Base-by-base conservation (phyloP, 768 basidiomycete species). In the Pulveroboletus sp. region DNA sequence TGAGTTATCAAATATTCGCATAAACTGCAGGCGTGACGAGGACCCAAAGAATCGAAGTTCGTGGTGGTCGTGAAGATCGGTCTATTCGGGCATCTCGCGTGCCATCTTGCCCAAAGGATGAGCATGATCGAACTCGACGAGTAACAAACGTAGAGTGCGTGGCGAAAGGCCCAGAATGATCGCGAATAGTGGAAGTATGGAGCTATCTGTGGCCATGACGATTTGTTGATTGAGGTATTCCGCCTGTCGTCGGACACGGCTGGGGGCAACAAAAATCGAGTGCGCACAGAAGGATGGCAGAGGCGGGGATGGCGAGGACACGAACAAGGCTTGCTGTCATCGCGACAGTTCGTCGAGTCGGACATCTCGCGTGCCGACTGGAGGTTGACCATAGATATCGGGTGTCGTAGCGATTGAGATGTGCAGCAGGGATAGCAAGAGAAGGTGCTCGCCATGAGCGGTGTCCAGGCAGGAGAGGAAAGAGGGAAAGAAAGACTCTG, bases 11-110 rank as follows among this genome's bases (percentile, higher is more conserved):
- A 32, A 2, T 6, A 17, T 11, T 47, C 33, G 33, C n/a, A n/a
- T n/a, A n/a, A n/a, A n/a, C 26, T 26, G 33, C 4, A 36, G 13
- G 31, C 3, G 39, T 2, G n/a, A 14, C 15, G 28, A n/a, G 15
- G 27, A 17, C 1, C 14, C 3, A 10, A 15, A 11, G 8, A 3
- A 24, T 6, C 18, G 1, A 6, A 6, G n/a, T 8, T 24, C 27
- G 18, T 0, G 24, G 37, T 5, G 7, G 17, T 40, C 39, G 31
- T 3, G 18, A 27, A 5, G 8, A 6, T 39, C 8, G 21, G 14
- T 42, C 5, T 18, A 6, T 35, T 33, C 26, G 26, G 26, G 46
- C 46, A 49, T 24, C 46, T 49, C 50, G 50, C 48, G 48, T 50
- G 50, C 39, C 33, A 6, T 48, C 18, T 49, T 27, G 28, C 46